A percentile compares a stretch with the other conserved stretches of the same genome.
Evolutionary conservation across 202 grass and related monocot species (phyloP).

Genomic region (Digitaria exilis): DNA sequence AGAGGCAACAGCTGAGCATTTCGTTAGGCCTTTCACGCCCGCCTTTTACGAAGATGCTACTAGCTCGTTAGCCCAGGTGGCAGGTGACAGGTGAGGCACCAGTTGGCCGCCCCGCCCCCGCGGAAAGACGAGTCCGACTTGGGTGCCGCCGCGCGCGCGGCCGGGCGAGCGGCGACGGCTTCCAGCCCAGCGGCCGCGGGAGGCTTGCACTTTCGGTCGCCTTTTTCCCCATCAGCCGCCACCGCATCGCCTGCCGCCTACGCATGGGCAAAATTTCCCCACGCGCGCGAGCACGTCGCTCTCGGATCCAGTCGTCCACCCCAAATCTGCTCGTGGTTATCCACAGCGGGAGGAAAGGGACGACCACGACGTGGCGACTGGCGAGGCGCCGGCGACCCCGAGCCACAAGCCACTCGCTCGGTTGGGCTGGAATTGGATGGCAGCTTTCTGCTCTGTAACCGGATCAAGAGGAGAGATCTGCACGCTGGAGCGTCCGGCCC

Average conservation of each 20-base stretch:
- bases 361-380: constrained; percentile 35
- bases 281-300: constrained; percentile 16
- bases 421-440: background rate
- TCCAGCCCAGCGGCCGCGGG: background rate
- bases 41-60: background rate
- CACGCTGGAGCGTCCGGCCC: background rate
- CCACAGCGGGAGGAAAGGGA: constrained; percentile 3
- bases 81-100: background rate
- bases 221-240: constrained; percentile 29
- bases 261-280: constrained; percentile 23
- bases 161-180: background rate
- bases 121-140: constrained; percentile 1
- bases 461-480: background rate
- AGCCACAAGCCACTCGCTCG: background rate
- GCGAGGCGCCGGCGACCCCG: background rate
- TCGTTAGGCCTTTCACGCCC: no score
- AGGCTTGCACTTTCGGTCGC: constrained; percentile 34
- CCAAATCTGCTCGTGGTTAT: constrained; percentile 35
- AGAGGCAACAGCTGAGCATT: background rate
- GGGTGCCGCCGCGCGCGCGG: background rate
- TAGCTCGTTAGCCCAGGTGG: background rate
- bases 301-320: constrained; percentile 21
- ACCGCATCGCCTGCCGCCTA: background rate
- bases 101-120: background rate
- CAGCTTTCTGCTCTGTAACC: constrained; percentile 8